These are phyloP conservation scores for Coccomyxa sp. DNA, from an alignment of 139 green algal species.

Conservation along the genomic window DNA sequence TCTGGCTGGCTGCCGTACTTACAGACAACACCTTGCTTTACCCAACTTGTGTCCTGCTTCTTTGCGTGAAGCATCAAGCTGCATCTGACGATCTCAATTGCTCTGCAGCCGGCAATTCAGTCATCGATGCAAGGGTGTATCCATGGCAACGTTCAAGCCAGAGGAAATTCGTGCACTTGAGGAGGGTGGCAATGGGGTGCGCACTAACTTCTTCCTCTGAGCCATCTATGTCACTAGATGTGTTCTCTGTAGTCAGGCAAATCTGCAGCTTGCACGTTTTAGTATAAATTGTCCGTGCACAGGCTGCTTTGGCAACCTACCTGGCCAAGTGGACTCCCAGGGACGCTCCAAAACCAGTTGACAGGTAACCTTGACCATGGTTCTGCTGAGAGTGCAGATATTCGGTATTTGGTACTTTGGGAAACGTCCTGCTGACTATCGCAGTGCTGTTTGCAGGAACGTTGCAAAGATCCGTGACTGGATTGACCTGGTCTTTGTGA, in stretches of 20 bases:
- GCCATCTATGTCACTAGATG: neutral
- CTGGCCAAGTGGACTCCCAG: constrained; percentile 36
- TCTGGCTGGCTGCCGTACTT: neutral
- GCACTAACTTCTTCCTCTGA: neutral
- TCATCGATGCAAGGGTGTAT: constrained; percentile 76
- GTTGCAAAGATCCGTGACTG: constrained; percentile 27
- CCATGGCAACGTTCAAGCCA: constrained; percentile 67
- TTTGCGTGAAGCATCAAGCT: neutral
- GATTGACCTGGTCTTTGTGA: constrained; percentile 40
- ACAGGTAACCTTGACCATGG: constrained; percentile 15
- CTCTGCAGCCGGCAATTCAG: constrained; percentile 66
- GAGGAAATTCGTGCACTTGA: constrained; percentile 65
- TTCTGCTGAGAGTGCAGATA: neutral
- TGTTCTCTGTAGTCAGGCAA: too few species aligned
- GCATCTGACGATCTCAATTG: neutral
- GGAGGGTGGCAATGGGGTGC: constrained; percentile 67
- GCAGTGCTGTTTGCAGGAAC: constrained; percentile 6
- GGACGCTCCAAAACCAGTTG: constrained; percentile 27
- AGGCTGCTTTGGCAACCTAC: constrained; percentile 27
- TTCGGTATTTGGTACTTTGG: neutral
- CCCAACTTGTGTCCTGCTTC: neutral
- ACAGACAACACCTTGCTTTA: neutral
- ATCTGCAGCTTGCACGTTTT: neutral
- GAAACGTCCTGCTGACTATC: neutral
- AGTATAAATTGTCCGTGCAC: neutral